Evolutionary conservation across 345 rosid species (phyloP).

Genomic region (Euphorbia peplus): DNA sequence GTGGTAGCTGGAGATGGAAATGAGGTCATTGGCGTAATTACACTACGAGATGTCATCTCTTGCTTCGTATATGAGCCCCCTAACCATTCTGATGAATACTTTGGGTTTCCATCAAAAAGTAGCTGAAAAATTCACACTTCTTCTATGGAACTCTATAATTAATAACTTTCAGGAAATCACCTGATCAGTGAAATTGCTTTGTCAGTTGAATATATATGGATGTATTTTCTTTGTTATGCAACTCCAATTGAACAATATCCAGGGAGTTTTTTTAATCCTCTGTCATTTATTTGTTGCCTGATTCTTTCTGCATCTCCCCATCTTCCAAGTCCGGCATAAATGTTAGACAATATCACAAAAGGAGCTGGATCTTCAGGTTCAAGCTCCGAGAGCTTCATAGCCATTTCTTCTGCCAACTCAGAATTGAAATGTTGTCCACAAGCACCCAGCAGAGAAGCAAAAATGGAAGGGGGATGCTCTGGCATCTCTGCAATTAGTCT

Average conservation of each 20-base stretch:
- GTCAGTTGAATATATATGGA: neutral
- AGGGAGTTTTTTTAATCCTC: slow-evolving; percentile 43
- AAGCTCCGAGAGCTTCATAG: slow-evolving; percentile 45
- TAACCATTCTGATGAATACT: slow-evolving; percentile 50
- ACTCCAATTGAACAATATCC: slow-evolving; percentile 45
- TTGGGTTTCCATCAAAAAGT: slow-evolving; percentile 55
- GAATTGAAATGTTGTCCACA: slow-evolving; percentile 42
- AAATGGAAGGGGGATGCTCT: slow-evolving; percentile 46
- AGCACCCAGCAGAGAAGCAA: slow-evolving; percentile 59
- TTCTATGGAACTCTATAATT: slow-evolving; percentile 5
- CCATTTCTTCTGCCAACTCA: slow-evolving; percentile 49
- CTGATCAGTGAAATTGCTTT: slow-evolving; percentile 4
- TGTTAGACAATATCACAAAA: slow-evolving; percentile 54
- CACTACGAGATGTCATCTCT: slow-evolving; percentile 85
- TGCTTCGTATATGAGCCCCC: slow-evolving; percentile 84
- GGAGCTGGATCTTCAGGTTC: slow-evolving; percentile 53
- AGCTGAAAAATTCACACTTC: slow-evolving; percentile 41
- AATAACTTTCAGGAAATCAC: slow-evolving; percentile 2
- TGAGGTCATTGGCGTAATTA: slow-evolving; percentile 74
- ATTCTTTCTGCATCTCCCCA: slow-evolving; percentile 54
- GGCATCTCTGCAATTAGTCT: slow-evolving; percentile 39
- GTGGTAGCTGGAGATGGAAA: slow-evolving; percentile 45
- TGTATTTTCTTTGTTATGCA: slow-evolving; percentile 12
- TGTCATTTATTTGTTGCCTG: slow-evolving; percentile 42
- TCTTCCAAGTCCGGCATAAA: slow-evolving; percentile 51